phyloP scores from a whole-genome alignment of 106 monocot genomes.

The Apostasia shenzhenica region DNA sequence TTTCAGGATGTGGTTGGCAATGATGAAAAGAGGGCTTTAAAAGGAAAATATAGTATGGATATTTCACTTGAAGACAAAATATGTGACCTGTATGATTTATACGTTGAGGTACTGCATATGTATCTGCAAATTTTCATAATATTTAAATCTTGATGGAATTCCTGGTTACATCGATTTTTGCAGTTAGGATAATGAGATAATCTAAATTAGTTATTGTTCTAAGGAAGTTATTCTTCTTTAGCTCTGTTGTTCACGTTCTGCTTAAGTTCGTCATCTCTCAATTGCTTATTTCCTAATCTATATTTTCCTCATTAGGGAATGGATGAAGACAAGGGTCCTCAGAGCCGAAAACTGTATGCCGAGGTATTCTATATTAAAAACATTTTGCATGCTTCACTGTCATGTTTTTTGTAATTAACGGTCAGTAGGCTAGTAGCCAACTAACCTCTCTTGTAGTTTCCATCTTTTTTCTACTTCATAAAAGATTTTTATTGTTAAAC shows the following conservation, averaged over 20 bases:
- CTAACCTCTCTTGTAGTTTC: too few species aligned
- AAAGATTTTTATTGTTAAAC: background rate
- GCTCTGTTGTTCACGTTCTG: too few species aligned
- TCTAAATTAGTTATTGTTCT: too few species aligned
- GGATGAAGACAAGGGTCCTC: constrained; percentile 89
- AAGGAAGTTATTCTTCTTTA: too few species aligned
- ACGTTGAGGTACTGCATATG: constrained; percentile 69
- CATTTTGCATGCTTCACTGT: background rate
- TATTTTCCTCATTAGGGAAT: constrained; percentile 46
- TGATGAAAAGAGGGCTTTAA: constrained; percentile 48
- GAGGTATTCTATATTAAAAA: constrained; percentile 43
- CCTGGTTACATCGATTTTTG: background rate
- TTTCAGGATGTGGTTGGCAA: constrained; percentile 49
- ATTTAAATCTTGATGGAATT: background rate
- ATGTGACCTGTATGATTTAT: constrained; percentile 91
- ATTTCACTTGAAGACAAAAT: constrained; percentile 85
- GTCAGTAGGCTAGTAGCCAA: too few species aligned
- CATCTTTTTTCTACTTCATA: background rate
- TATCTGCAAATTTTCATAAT: background rate
- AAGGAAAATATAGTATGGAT: constrained; percentile 63
- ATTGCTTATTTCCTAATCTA: background rate
- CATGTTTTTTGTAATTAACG: too few species aligned
- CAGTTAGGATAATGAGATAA: too few species aligned
- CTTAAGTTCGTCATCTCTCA: background rate
- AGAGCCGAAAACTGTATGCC: constrained; percentile 82